Percentiles rank a stretch among this genome's conserved stretches.
Evolutionary conservation across 306 rosid species (phyloP).

Genomic region (Vigna nakashimae): DNA sequence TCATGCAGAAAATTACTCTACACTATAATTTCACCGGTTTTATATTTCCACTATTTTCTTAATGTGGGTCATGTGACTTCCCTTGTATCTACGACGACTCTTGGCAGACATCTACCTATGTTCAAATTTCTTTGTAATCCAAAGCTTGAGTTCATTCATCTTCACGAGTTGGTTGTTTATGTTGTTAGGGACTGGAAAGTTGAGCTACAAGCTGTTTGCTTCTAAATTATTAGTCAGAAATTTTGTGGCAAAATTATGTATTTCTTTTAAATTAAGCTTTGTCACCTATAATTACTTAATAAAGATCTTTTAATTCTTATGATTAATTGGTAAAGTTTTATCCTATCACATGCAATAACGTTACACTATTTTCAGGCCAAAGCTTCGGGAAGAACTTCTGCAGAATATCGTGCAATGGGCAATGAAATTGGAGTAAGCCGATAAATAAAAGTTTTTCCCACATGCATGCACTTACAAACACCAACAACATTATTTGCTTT

Average conservation of each 20-base stretch:
- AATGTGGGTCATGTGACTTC: neutral
- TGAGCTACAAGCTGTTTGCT: conserved; percentile 33
- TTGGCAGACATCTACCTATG: neutral
- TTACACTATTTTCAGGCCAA: conserved; percentile 72
- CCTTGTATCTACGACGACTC: neutral
- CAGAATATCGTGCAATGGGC: conserved; percentile 66
- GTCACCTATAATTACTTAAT: conserved; percentile 16
- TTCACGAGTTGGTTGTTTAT: conserved; percentile 21
- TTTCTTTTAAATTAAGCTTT: conserved; percentile 22
- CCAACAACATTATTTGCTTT: conserved; percentile 26
- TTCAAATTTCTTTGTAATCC: conserved; percentile 1
- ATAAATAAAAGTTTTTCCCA: conserved; percentile 39
- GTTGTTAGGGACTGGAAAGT: conserved; percentile 21
- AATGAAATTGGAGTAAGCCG: conserved; percentile 87
- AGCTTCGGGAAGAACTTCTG: conserved; percentile 81
- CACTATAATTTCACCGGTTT: conserved; percentile 20
- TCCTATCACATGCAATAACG: conserved; percentile 32
- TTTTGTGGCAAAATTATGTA: conserved; percentile 24
- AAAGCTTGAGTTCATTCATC: conserved; percentile 7
- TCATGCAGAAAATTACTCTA: conserved; percentile 21
- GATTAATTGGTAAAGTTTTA: conserved; percentile 11
- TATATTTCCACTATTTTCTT: conserved; percentile 12
- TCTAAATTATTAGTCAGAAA: conserved; percentile 24
- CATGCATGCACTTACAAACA: conserved; percentile 26
- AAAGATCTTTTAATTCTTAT: conserved; percentile 28